Evolutionary conservation across 116 monocot species (phyloP), one percentile per base, ranked within the genome.

Genomic region (Phalaenopsis hybrid): DNA sequence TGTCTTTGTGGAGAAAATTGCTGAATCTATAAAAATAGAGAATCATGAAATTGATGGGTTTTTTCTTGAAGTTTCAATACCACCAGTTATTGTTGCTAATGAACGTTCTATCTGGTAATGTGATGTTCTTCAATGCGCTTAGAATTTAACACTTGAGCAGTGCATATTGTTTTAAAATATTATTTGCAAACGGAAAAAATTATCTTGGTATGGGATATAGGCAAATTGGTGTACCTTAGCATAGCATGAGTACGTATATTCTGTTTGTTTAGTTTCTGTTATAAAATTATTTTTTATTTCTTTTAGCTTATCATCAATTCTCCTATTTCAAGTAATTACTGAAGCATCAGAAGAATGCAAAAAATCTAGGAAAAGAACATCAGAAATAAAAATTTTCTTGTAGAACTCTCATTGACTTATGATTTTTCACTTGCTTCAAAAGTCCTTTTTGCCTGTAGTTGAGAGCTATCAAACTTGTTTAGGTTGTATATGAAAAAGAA

Each of bases 401-500:
- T 72, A 16, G 72, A 72, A 72, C 72, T 37, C n/a, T 37, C 45
- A 45, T 75, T 75, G 44, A 20, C 20, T 75, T 16, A n/a, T 46
- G 20, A 45, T 75, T 75, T 75, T 44, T 20, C 21, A 46, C 44
- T 77, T 52, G 41, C 23, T 51, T 25, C 25, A 77, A 52, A 3
- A 8, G 76, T 48, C 13, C 28, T 77, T 18, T 21, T 20, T 49
- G 21, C 46, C 25, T 72, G 10, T 57, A n/a, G 44, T 72, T 25
- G 17, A 28, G 23, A 21, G 0, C 34, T 8, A 63, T 80, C 28
- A 44, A 73, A 59, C 49, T 79, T 86, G 79, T 83, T 28, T 82
- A 97, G 97, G 90, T 84, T 91, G 65, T 87, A 92, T 84, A 55
- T 97, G 78, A 97, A 92, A 81, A 82, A 80, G 49, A 94, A 89